A percentile compares a stretch with the other conserved stretches of the same genome.
Conservation (phyloP, 208 protist species). For the Wallacemonas collosoma region DNA sequence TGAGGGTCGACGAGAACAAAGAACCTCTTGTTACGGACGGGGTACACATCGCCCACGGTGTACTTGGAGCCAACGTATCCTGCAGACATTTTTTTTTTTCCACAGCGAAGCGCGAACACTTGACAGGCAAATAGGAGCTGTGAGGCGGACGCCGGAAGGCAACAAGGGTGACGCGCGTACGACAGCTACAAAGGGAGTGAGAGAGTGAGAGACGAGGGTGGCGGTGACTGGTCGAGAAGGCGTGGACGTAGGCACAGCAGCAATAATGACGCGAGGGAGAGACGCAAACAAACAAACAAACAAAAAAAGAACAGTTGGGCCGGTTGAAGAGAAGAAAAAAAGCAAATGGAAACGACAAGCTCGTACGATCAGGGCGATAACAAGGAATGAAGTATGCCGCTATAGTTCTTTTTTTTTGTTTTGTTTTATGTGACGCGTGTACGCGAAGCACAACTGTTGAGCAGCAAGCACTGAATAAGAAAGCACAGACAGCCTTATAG, state of each 20-base stretch:
- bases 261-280: constrained; percentile 1
- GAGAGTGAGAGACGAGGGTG: too few species aligned
- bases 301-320: constrained; percentile 1
- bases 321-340: constrained; percentile 14
- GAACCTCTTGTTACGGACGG: constrained; percentile 63
- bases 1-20: constrained; percentile 74
- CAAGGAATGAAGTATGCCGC: too few species aligned
- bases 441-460: too few species aligned
- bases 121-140: too few species aligned
- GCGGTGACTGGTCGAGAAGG: too few species aligned
- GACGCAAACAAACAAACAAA: constrained; percentile 11
- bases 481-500: too few species aligned
- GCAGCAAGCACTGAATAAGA: too few species aligned
- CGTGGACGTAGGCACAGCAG: neutral
- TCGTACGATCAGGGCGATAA: too few species aligned
- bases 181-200: too few species aligned
- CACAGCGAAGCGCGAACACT: neutral
- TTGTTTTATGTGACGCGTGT: too few species aligned
- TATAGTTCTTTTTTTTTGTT: neutral
- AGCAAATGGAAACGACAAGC: constrained; percentile 7
- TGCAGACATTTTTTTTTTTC: constrained; percentile 42
- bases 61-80: constrained; percentile 64
- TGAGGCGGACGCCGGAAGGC: too few species aligned
- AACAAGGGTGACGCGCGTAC: too few species aligned
- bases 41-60: constrained; percentile 74